Evolutionary conservation across 768 basidiomycete genomes (phyloP).

Genomic region (Collybia mongolica): DNA sequence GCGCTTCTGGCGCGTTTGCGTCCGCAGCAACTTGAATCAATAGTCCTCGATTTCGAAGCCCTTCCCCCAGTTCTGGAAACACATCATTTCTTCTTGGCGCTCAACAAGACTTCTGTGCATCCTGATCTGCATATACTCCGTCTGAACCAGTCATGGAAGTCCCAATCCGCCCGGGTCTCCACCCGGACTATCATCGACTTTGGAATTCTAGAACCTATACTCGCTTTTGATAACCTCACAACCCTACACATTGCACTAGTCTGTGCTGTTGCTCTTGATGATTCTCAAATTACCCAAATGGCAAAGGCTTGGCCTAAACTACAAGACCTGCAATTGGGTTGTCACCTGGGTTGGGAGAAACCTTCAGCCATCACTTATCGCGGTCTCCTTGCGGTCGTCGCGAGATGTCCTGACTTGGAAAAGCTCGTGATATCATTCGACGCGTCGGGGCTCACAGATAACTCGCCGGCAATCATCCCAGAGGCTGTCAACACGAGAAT

Average conservation of each 20-base stretch:
- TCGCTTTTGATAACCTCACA: slow-evolving; percentile 1
- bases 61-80: not conserved
- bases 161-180: not conserved
- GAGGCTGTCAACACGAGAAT: not conserved
- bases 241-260: not conserved
- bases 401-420: slow-evolving; percentile 2
- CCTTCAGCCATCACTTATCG: not conserved
- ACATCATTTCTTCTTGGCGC: slow-evolving; percentile 2
- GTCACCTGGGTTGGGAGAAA: slow-evolving; percentile 1
- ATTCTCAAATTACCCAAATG: not conserved
- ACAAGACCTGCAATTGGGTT: slow-evolving; percentile 3
- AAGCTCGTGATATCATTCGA: not conserved
- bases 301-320: slow-evolving; percentile 2
- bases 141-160: not conserved
- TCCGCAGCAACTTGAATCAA: not conserved
- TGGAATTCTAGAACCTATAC: not conserved
- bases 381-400: slow-evolving; percentile 1
- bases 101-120: not conserved
- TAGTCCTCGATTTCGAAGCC: not conserved
- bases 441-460: not conserved
- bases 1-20: not conserved
- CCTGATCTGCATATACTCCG: not conserved
- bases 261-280: not conserved
- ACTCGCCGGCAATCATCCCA: not conserved
- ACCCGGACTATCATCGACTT: not conserved